Evolutionary conservation across 2,329 filamentous ascomycete genomes (phyloP).

Genomic region (Aspergillus fumigatiaffinis): DNA sequence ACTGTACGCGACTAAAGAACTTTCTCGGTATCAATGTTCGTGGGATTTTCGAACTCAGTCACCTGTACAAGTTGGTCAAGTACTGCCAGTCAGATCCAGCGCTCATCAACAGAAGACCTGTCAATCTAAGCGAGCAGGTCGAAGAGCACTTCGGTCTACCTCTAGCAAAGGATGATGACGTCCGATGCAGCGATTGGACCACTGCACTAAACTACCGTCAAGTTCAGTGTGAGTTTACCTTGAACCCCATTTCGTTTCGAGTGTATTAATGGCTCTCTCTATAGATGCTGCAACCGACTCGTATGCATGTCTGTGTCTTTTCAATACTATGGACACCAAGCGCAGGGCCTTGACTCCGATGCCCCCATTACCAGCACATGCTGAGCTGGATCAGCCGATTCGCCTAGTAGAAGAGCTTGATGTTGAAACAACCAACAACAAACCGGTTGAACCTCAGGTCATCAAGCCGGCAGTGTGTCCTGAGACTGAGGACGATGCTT

Average conservation of each 20-base stretch:
- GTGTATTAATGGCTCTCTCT: slow-evolving; percentile 17
- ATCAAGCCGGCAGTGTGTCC: slow-evolving; percentile 3
- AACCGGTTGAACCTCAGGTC: slow-evolving; percentile 11
- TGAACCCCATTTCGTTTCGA: slow-evolving; percentile 16
- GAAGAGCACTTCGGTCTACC: slow-evolving; percentile 68
- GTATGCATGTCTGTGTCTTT: slow-evolving; percentile 74
- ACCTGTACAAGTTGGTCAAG: slow-evolving; percentile 74
- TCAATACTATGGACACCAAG: slow-evolving; percentile 65
- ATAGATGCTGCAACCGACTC: slow-evolving; percentile 76
- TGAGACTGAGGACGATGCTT: not conserved
- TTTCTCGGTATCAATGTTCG: slow-evolving; percentile 60
- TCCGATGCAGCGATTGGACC: slow-evolving; percentile 74
- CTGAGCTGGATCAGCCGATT: slow-evolving; percentile 65
- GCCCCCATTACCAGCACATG: slow-evolving; percentile 66
- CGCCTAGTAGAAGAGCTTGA: slow-evolving; percentile 4
- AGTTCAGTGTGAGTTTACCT: slow-evolving; percentile 58
- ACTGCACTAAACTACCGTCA: slow-evolving; percentile 59
- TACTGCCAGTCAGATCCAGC: slow-evolving; percentile 53
- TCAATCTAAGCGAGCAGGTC: slow-evolving; percentile 66
- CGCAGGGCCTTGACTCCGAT: slow-evolving; percentile 62
- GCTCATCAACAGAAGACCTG: slow-evolving; percentile 62
- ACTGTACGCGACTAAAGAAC: slow-evolving; percentile 65
- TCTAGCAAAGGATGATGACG: slow-evolving; percentile 66
- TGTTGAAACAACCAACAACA: slow-evolving; percentile 1
- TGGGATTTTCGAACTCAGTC: slow-evolving; percentile 75